Evolutionary conservation across 2,329 filamentous ascomycete genomes (phyloP).

Genomic region (Corinectria fuckeliana): DNA sequence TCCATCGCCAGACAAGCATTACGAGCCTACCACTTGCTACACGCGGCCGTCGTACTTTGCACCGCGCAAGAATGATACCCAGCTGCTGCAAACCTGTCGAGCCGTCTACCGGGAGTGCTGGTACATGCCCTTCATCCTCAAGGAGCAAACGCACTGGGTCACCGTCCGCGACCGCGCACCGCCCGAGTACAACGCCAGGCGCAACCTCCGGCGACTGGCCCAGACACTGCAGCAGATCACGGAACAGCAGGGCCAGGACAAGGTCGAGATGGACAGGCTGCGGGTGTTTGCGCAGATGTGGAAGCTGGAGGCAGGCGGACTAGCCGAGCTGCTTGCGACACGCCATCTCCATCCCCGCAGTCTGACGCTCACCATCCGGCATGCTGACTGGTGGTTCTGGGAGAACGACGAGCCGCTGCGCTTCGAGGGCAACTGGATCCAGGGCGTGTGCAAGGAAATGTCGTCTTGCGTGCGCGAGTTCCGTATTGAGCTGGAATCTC

Average conservation of each 20-base stretch:
- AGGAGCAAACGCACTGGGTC: conserved; percentile 50
- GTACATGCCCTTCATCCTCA: conserved; percentile 49
- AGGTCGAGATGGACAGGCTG: conserved; percentile 41
- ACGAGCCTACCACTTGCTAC: conserved; percentile 44
- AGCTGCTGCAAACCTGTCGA: conserved; percentile 52
- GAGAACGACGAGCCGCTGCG: conserved; percentile 45
- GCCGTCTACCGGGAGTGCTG: conserved; percentile 50
- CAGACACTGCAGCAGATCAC: conserved; percentile 26
- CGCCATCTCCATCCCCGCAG: conserved; percentile 42
- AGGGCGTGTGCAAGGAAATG: conserved; percentile 28
- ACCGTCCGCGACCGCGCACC: conserved; percentile 42
- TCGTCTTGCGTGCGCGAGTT: conserved; percentile 47
- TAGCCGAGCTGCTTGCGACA: conserved; percentile 38
- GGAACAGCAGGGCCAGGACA: conserved; percentile 25
- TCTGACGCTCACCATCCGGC: conserved; percentile 54
- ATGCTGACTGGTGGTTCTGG: conserved; percentile 58
- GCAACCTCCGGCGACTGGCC: background rate
- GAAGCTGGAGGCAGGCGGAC: conserved; percentile 40
- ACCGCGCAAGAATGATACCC: conserved; percentile 43
- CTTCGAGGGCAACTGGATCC: conserved; percentile 48
- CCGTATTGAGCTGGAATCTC: conserved; percentile 54
- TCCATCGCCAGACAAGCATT: conserved; percentile 31
- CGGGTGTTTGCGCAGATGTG: conserved; percentile 53
- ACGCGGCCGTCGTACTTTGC: conserved; percentile 50
- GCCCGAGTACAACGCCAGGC: conserved; percentile 18